Percentiles rank a stretch among this genome's conserved stretches.
These are phyloP conservation scores for Pugionium dolabratum DNA, from an alignment of 345 rosid species.

Conservation along the genomic window DNA sequence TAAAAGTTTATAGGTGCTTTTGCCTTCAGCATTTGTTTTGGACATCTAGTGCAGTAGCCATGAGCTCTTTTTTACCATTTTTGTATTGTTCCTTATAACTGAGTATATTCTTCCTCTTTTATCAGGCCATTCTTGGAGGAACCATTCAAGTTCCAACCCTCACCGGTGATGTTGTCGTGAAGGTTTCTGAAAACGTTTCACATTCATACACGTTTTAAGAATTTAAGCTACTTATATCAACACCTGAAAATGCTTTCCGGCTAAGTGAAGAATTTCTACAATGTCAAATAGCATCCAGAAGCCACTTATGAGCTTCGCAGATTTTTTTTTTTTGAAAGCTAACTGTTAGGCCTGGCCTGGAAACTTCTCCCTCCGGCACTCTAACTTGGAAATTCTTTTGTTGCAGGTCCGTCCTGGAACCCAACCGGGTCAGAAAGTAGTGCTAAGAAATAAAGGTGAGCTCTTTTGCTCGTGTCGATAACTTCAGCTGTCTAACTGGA, in stretches of 20 bases:
- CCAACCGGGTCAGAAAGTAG: constrained; percentile 99
- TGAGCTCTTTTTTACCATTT: background rate
- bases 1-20: background rate
- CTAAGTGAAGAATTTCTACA: background rate
- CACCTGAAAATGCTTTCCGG: background rate
- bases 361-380: constrained; percentile 8
- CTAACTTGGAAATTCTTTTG: constrained; percentile 22
- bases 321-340: constrained; percentile 10
- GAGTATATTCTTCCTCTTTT: constrained; percentile 23
- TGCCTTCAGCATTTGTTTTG: constrained; percentile 1
- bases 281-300: background rate
- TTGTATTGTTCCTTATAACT: constrained; percentile 7
- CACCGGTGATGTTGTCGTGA: constrained; percentile 96
- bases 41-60: constrained; percentile 7
- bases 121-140: constrained; percentile 97
- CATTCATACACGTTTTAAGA: background rate
- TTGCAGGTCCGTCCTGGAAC: constrained; percentile 91
- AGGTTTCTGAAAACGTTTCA: constrained; percentile 50
- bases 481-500: background rate
- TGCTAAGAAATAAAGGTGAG: constrained; percentile 91
- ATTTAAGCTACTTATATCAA: background rate
- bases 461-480: constrained; percentile 11
- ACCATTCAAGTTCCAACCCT: constrained; percentile 97
- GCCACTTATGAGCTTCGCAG: too few relatives aligned
- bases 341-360: background rate